Evolutionary conservation across 495 filamentous ascomycete genomes (phyloP), one percentile per base, ranked within the genome.

Genomic region (Xylona heveae): DNA sequence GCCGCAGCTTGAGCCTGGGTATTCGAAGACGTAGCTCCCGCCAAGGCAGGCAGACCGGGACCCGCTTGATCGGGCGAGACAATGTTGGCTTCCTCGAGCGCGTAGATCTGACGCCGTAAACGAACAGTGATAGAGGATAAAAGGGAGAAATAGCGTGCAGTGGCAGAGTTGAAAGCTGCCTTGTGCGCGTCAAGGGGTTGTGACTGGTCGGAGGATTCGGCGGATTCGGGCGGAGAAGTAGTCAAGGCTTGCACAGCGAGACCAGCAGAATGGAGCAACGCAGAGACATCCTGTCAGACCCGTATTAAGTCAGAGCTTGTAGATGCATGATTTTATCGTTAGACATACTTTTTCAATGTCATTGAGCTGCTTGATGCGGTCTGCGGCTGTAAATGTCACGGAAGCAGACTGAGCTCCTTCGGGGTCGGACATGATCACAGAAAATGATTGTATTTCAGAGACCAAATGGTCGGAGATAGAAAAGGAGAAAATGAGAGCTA

Each of bases 361-460:
- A 42, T 63, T 71, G 25, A 93, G 64, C 39, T 84, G 74, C 32
- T 70, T 64, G 35, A 93, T 83, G 33, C 72, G 74, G 44, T 82
- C 71, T 4, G 63, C 63, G 13, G 66, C 60, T 16, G 63, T 74
- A 42, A 73, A 72, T 25, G n/a, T n/a, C n/a, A n/a, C n/a, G n/a
- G n/a, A n/a, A n/a, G n/a, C n/a, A n/a, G n/a, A n/a, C n/a, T n/a
- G n/a, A n/a, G n/a, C n/a, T n/a, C n/a, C n/a, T n/a, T n/a, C n/a
- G n/a, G n/a, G n/a, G n/a, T n/a, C n/a, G n/a, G n/a, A n/a, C n/a
- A n/a, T n/a, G n/a, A n/a, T n/a, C n/a, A n/a, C n/a, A n/a, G n/a
- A n/a, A n/a, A n/a, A n/a, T n/a, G n/a, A n/a, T n/a, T n/a, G n/a
- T n/a, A n/a, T n/a, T n/a, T n/a, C n/a, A n/a, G n/a, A n/a, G n/a